A percentile compares a stretch with the other conserved stretches of the same genome.
Evolutionary conservation across 495 filamentous ascomycete genomes (phyloP).

Genomic region (Elaphomyces granulatus): DNA sequence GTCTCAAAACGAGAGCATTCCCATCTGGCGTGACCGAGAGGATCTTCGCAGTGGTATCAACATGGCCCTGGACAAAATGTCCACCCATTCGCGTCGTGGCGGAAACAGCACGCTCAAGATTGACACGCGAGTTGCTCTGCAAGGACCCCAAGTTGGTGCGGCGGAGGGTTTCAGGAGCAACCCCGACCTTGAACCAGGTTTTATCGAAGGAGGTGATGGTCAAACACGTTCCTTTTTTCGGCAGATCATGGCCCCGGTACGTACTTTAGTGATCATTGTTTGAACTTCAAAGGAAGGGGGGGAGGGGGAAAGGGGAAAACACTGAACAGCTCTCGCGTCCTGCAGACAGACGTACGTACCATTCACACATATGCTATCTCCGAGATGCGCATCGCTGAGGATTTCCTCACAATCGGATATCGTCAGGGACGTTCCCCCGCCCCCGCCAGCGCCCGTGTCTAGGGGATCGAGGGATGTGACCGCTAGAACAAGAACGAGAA

Average conservation of each 20-base stretch:
- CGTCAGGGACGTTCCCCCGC: slow-evolving; percentile 76
- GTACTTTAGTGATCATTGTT: no score
- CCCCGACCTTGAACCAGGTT: slow-evolving; percentile 73
- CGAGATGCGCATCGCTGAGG: slow-evolving; percentile 67
- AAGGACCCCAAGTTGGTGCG: slow-evolving; percentile 82
- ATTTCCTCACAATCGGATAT: slow-evolving; percentile 63
- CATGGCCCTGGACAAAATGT: slow-evolving; percentile 75
- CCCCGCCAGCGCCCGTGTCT: slow-evolving; percentile 51
- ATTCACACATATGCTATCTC: slow-evolving; percentile 89
- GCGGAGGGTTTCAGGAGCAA: slow-evolving; percentile 91
- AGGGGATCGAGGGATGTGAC: slow-evolving; percentile 67
- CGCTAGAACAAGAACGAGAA: slow-evolving; percentile 33
- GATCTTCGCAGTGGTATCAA: slow-evolving; percentile 74
- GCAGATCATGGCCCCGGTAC: no score
- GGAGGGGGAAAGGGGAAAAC: no score
- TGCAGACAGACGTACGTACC: no score
- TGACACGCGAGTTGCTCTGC: slow-evolving; percentile 44
- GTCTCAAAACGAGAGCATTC: slow-evolving; percentile 74
- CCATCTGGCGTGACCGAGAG: slow-evolving; percentile 56
- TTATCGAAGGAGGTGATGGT: slow-evolving; percentile 69
- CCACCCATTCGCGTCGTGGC: slow-evolving; percentile 74
- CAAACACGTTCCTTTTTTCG: slow-evolving; percentile 54
- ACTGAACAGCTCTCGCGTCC: no score
- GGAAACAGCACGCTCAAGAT: slow-evolving; percentile 85
- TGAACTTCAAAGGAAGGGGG: no score